Percentiles rank a stretch among this genome's conserved stretches.
Conservation (phyloP, 805 yeast species). For the Spathaspora gorwiae region DNA sequence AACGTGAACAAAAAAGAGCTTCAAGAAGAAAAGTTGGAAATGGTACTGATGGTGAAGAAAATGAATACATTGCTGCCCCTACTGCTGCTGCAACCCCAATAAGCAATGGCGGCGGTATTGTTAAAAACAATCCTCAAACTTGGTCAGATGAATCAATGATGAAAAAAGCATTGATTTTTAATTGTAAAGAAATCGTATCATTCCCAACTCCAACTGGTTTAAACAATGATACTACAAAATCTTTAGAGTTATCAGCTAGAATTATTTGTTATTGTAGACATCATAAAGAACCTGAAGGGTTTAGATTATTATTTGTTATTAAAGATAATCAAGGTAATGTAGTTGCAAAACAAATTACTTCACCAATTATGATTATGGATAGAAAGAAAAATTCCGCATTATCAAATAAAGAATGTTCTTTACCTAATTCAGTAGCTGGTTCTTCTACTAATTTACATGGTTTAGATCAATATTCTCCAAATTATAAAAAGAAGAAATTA, state of each 20-base stretch:
- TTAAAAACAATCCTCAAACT: constrained; percentile 54
- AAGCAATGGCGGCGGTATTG: constrained; percentile 14
- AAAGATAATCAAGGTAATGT: constrained; percentile 57
- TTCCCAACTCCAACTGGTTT: constrained; percentile 58
- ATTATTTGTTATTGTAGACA: constrained; percentile 95
- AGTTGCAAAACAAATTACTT: constrained; percentile 67
- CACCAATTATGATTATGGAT: constrained; percentile 88
- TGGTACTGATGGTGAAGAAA: constrained; percentile 8
- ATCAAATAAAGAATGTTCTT: constrained; percentile 10
- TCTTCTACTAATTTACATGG: constrained; percentile 18
- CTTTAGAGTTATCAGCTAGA: constrained; percentile 58
- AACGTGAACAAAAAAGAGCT: constrained; percentile 91
- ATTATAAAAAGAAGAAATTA: constrained; percentile 5
- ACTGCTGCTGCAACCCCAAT: constrained; percentile 5
- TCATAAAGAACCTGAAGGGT: constrained; percentile 85
- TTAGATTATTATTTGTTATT: constrained; percentile 64
- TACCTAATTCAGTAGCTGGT: constrained; percentile 15
- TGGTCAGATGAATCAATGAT: constrained; percentile 74
- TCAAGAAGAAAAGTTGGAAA: constrained; percentile 79
- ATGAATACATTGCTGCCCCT: neutral
- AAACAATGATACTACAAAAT: constrained; percentile 26
- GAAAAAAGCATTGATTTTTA: constrained; percentile 83
- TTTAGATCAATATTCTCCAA: neutral
- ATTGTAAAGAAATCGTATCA: constrained; percentile 81
- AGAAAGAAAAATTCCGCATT: constrained; percentile 56